Evolutionary conservation across 352 stramenopile genomes (phyloP), one percentile per base, ranked within the genome.

Genomic region (Globisporangium megalacanthum): DNA sequence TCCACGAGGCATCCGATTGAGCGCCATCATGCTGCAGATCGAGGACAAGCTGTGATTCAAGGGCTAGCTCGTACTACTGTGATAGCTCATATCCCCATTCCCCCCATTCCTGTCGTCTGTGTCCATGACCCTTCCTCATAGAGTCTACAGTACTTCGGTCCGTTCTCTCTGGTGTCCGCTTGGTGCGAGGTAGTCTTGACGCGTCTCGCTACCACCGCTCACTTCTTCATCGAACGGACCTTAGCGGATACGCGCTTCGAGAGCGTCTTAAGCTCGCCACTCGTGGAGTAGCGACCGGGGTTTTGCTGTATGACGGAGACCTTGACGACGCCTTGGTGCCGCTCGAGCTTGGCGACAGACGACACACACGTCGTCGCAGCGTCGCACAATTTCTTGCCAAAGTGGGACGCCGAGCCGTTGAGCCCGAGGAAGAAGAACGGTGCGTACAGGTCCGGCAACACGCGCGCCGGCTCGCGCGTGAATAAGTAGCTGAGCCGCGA

Each of bases 381-480:
- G 1, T 58, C 49, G 51, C 67, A 67, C n/a, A 86, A 65, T 42
- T 76, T 71, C 41, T 79, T 79, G 37, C 70, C 75, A 52, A 72
- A 73, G 37, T 69, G 69, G 15, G 75, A 67, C 25, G 63, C 52
- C 9, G 66, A 72, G 31, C 72, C 73, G 35, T 66, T 76, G n/a
- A 64, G 54, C 7, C 71, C 73, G 37, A 83, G 60, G 62, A 77
- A 86, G 63, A 86, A 83, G 61, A 82, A 86, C 13, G 71, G 65
- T 13, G 67, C 70, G 39, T 66, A 69, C 19, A 78, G 15, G 29
- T 70, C 69, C 35, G 71, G 69, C 7, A 45, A 19, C 1, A 66
- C 49, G 35, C 33, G 41, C 9, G 57, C 20, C 11, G 64, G 11
- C 7, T 69, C 60, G 8, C 62, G 64, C 6, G 60, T 69, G 9